A percentile compares a stretch with the other conserved stretches of the same genome.
Evolutionary conservation across 2,329 filamentous ascomycete species (phyloP).

Genomic region (Pseudogymnoascus sp.): DNA sequence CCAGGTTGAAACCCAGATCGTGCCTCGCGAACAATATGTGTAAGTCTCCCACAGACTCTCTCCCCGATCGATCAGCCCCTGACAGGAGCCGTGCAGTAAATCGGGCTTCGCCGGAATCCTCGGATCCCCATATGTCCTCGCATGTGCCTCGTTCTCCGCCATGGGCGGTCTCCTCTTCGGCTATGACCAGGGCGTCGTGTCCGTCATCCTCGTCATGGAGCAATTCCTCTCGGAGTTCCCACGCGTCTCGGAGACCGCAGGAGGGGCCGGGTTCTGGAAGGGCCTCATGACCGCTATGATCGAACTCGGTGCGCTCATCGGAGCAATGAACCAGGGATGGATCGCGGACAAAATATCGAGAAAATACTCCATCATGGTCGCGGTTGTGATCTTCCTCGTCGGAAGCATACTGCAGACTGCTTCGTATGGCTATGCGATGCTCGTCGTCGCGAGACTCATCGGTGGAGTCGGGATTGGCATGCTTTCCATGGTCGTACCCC

Average conservation of each 20-base stretch:
- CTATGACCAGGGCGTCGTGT: conserved; percentile 36
- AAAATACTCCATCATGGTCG: conserved; percentile 43
- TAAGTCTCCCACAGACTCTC: background rate
- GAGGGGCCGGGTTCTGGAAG: conserved; percentile 20
- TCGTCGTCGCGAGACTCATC: conserved; percentile 40
- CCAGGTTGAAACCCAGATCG: background rate
- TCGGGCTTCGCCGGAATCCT: conserved; percentile 28
- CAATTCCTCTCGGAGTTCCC: conserved; percentile 28
- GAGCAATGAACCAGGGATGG: conserved; percentile 39
- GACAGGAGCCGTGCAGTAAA: background rate
- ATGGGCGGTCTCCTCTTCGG: conserved; percentile 36
- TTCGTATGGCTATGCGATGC: conserved; percentile 41
- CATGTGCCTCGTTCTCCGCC: conserved; percentile 29
- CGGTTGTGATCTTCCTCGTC: conserved; percentile 41
- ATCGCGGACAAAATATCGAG: conserved; percentile 43
- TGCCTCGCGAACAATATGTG: conserved; percentile 5
- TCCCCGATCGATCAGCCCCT: background rate
- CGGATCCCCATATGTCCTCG: conserved; percentile 27
- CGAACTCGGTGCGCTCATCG: conserved; percentile 40
- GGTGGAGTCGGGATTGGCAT: conserved; percentile 45
- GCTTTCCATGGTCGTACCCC: conserved; percentile 39
- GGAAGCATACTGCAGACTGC: conserved; percentile 44
- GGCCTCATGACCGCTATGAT: conserved; percentile 44
- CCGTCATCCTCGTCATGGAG: conserved; percentile 32
- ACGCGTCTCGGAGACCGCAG: conserved; percentile 26